Evolutionary conservation across 495 filamentous ascomycete genomes (phyloP).

Genomic region (Cercophora newfieldiana): DNA sequence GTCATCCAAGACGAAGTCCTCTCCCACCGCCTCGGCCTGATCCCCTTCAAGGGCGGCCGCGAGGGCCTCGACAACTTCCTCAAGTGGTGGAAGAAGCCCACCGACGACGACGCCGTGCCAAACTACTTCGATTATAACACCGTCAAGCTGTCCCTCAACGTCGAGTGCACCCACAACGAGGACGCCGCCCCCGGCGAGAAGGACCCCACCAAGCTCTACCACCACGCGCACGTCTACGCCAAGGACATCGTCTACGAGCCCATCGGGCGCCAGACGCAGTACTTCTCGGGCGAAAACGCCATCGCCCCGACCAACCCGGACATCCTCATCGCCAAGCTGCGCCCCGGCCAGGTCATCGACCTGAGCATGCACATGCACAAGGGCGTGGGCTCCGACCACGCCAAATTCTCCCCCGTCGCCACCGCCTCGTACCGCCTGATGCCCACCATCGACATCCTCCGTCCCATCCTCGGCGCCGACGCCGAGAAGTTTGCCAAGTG

Average conservation of each 20-base stretch:
- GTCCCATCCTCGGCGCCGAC: slow-evolving; percentile 80
- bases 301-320: slow-evolving; percentile 82
- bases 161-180: slow-evolving; percentile 74
- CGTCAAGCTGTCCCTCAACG: slow-evolving; percentile 66
- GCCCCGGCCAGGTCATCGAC: slow-evolving; percentile 84
- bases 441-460: slow-evolving; percentile 77
- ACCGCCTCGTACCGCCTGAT: slow-evolving; percentile 90
- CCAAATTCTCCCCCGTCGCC: slow-evolving; percentile 96
- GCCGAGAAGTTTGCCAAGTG: slow-evolving; percentile 88
- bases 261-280: slow-evolving; percentile 67
- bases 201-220: slow-evolving; percentile 80
- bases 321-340: slow-evolving; percentile 91
- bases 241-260: slow-evolving; percentile 73
- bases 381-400: slow-evolving; percentile 91
- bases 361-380: slow-evolving; percentile 87
- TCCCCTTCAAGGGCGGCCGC: slow-evolving; percentile 79
- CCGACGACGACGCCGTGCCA: slow-evolving; percentile 34
- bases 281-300: slow-evolving; percentile 64
- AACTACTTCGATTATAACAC: slow-evolving; percentile 76
- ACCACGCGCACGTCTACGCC: slow-evolving; percentile 85
- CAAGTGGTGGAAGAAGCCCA: slow-evolving; percentile 68
- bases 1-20: slow-evolving; percentile 98
- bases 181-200: slow-evolving; percentile 66
- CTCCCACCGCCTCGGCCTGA: slow-evolving; percentile 80
- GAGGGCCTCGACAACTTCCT: slow-evolving; percentile 71